These are phyloP conservation scores for Westerdykella sp. DNA, from an alignment of 2,329 filamentous ascomycete genomes.

Conservation along the genomic window DNA sequence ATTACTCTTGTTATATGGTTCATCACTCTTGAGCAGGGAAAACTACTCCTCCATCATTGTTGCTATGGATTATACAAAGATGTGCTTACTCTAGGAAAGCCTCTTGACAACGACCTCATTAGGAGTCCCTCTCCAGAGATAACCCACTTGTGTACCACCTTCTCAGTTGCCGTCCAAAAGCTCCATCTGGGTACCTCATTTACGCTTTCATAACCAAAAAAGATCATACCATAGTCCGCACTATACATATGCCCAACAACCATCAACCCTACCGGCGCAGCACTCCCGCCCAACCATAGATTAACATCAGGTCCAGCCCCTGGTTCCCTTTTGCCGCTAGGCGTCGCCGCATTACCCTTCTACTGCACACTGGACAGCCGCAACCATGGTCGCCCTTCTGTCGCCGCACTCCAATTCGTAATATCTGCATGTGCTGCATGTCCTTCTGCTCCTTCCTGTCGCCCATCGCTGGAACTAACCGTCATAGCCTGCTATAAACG, in stretches of 20 bases:
- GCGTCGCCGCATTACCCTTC: not conserved
- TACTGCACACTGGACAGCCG: conserved; percentile 1
- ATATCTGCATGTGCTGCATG: conserved; percentile 4
- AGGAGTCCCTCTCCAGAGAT: too few relatives aligned
- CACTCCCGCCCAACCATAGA: conserved; percentile 16
- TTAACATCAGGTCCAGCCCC: conserved; percentile 5
- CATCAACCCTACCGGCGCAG: conserved; percentile 7
- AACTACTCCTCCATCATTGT: too few relatives aligned
- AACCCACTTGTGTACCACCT: not conserved
- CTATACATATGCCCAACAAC: conserved; percentile 15
- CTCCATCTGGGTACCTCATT: conserved; percentile 1
- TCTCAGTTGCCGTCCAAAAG: conserved; percentile 1
- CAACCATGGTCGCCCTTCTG: not conserved
- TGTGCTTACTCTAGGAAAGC: too few relatives aligned
- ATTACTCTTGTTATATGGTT: too few relatives aligned
- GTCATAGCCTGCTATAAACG: conserved; percentile 13
- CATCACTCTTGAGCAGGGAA: too few relatives aligned
- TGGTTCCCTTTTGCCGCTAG: not conserved
- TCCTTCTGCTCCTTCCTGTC: not conserved
- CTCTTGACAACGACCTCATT: too few relatives aligned
- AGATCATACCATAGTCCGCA: conserved; percentile 4
- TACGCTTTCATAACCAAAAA: not conserved
- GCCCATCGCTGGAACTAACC: conserved; percentile 7
- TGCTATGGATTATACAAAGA: too few relatives aligned
- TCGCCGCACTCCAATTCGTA: conserved; percentile 6